Base-by-base conservation (phyloP, 176 grass and related monocot genomes). In the Canna indica region DNA sequence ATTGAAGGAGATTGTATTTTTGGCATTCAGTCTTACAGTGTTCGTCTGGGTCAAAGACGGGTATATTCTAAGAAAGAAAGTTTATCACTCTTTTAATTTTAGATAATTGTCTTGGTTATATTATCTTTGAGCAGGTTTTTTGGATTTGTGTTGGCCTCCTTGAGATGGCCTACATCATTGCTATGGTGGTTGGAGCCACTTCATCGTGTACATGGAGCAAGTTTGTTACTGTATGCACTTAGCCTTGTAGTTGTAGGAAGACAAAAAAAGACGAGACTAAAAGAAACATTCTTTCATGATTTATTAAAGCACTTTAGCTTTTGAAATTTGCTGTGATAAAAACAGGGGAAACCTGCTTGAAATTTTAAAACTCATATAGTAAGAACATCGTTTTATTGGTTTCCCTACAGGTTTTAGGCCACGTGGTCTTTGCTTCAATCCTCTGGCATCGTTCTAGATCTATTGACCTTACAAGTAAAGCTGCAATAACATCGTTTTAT, bases 1-100 rank as follows among this genome's bases (percentile, higher is more conserved):
- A 93, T 88, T 50, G 89, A 99, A 82, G 94, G 94, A 61, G 94
- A 86, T 36, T 82, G 86, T 39, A 93, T 93, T 65, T 99, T 90
- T 71, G 94, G 94, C 18, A 99, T 93, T 60, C 79, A n/a, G 27
- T 99, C 94, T 25, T 99, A 88, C 65, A 93, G 84, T 65, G 90
- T 99, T 62, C 83, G 80, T 50, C 80, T 99, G 35, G 86, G 90
- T 59, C 90, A 99, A 81, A 88, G 81, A 48, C 83, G 75, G 86
- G 94, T 99, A 54, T 75, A 80, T 56, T 13, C 41, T 30, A 29
- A 22, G 16, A 31, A 42, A 44, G 27, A 47, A 32, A 30, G 14
- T 33, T 70, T 7, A 47, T 70, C 27, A 50, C n/a, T 70, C n/a
- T 9, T 30, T 70, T 50, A 70, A 47, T 46, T 47, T 70, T 17